phyloP scores from a whole-genome alignment of 2,329 filamentous ascomycete genomes.

The Aureobasidium sp. region DNA sequence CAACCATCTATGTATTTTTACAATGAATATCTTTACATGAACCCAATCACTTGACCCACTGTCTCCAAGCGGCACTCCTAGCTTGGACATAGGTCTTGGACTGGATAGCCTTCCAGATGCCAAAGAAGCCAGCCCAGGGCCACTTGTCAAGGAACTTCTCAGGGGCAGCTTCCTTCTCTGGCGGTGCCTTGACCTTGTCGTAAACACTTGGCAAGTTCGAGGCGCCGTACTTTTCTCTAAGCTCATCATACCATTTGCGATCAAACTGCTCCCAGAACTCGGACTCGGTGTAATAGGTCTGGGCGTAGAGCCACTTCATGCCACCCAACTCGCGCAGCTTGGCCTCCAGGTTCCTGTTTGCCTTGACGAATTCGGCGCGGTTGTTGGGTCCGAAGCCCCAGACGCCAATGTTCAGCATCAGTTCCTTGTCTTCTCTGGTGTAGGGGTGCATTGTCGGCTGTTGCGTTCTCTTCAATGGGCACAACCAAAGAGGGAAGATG shows the following conservation, averaged over 20 bases:
- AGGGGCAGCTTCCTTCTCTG: neutral
- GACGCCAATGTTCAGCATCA: constrained; percentile 53
- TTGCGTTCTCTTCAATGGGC: constrained; percentile 29
- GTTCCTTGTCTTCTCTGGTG: constrained; percentile 19
- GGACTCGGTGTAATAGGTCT: constrained; percentile 57
- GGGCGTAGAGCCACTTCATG: constrained; percentile 63
- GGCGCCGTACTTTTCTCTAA: constrained; percentile 52
- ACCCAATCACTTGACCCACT: neutral
- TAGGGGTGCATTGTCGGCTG: constrained; percentile 26
- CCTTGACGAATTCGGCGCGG: constrained; percentile 39
- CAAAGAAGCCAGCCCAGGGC: constrained; percentile 15
- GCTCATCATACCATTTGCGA: constrained; percentile 47
- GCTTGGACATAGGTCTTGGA: constrained; percentile 14
- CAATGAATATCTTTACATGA: neutral
- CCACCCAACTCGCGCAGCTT: constrained; percentile 51
- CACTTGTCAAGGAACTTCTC: constrained; percentile 10
- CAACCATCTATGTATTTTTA: neutral
- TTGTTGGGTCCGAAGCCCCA: constrained; percentile 40
- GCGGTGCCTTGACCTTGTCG: constrained; percentile 42
- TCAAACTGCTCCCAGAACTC: constrained; percentile 63
- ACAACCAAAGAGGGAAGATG: constrained; percentile 42
- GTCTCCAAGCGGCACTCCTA: constrained; percentile 11
- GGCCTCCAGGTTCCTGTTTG: constrained; percentile 53
- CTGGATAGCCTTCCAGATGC: constrained; percentile 15
- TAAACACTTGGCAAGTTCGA: constrained; percentile 54